Conservation (phyloP, 75 land plant species). For the Isoetes taiwanensis region DNA sequence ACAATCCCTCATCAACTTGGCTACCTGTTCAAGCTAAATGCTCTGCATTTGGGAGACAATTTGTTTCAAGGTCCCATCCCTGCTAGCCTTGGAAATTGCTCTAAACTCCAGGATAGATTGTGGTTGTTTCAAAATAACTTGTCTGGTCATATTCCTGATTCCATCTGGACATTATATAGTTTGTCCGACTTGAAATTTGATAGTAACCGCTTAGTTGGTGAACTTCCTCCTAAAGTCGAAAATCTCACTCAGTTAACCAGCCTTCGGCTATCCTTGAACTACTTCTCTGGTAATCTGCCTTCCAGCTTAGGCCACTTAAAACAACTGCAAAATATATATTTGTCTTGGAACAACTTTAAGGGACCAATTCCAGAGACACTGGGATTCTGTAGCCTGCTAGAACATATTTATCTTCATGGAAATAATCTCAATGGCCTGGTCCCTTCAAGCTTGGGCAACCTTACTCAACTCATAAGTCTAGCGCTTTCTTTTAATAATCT, state of each 20-base stretch:
- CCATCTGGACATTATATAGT: not conserved
- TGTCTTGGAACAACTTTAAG: too few relatives aligned
- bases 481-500: too few relatives aligned
- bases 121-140: constrained; percentile 11
- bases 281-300: too few relatives aligned
- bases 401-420: not conserved
- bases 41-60: constrained; percentile 70
- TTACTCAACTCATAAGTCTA: not conserved
- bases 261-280: too few relatives aligned
- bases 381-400: too few relatives aligned
- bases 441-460: not conserved
- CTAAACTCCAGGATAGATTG: constrained; percentile 17
- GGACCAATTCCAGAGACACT: too few relatives aligned
- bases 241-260: too few relatives aligned
- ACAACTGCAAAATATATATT: too few relatives aligned
- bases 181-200: constrained; percentile 11
- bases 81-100: constrained; percentile 48
- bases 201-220: constrained; percentile 12
- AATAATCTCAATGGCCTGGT: not conserved
- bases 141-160: constrained; percentile 8
- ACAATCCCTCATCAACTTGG: too few relatives aligned
- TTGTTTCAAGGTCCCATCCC: constrained; percentile 52
- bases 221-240: constrained; percentile 13
- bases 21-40: constrained; percentile 34
- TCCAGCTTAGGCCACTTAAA: too few relatives aligned